These are phyloP conservation scores for Peronospora destructor DNA, from an alignment of 352 stramenopile genomes.

Conservation along the genomic window DNA sequence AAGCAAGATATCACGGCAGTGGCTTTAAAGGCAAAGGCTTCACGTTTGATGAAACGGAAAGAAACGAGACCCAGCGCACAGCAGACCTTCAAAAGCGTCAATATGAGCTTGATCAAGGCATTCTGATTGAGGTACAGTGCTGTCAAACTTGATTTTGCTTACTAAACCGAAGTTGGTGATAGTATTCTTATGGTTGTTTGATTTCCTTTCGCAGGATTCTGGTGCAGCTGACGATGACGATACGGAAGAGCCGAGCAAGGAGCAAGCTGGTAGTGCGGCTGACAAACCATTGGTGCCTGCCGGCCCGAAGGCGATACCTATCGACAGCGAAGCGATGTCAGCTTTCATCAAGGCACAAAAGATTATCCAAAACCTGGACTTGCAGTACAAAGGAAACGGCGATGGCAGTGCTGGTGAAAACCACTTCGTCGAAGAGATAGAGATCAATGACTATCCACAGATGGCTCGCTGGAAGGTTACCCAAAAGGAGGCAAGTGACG, in stretches of 20 bases:
- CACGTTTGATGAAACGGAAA: conserved; percentile 96
- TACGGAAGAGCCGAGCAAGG: conserved; percentile 33
- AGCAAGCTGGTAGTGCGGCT: conserved; percentile 10
- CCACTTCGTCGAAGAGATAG: conserved; percentile 86
- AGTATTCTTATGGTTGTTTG: conserved; percentile 2
- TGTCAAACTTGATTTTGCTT: neutral
- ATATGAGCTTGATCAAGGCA: conserved; percentile 84
- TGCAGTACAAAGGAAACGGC: conserved; percentile 66
- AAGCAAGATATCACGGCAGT: conserved; percentile 92
- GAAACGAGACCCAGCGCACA: conserved; percentile 92
- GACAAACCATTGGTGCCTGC: conserved; percentile 19
- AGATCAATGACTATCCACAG: conserved; percentile 93
- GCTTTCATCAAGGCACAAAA: conserved; percentile 80
- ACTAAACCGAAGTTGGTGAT: conserved; percentile 3
- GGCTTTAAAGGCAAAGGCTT: conserved; percentile 98
- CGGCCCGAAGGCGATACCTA: conserved; percentile 14
- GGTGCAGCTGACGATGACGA: conserved; percentile 54
- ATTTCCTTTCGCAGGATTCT: conserved; percentile 30
- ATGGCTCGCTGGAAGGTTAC: conserved; percentile 85
- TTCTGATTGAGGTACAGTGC: conserved; percentile 54
- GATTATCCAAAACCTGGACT: conserved; percentile 77
- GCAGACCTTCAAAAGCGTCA: conserved; percentile 88
- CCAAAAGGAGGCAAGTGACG: conserved; percentile 82
- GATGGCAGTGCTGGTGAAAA: conserved; percentile 33
- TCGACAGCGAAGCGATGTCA: conserved; percentile 57